Conservation (phyloP, 331 rosid species). For the Saraca asoca region DNA sequence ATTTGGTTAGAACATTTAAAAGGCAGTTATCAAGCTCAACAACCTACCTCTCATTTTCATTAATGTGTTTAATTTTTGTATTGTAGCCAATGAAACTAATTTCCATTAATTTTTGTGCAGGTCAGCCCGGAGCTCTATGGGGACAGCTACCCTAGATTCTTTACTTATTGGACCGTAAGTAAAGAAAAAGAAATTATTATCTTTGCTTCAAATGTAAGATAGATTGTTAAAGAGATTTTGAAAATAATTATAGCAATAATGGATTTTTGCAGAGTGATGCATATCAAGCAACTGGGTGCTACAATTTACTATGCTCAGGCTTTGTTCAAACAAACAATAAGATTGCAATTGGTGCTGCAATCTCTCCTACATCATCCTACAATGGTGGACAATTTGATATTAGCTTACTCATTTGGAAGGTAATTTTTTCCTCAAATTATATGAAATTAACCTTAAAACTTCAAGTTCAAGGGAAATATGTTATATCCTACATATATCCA, state of each 20-base stretch:
- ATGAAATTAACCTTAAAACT: not conserved
- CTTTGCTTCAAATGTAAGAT: constrained; percentile 35
- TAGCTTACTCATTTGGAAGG: constrained; percentile 94
- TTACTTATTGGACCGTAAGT: constrained; percentile 98
- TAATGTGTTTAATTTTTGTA: constrained; percentile 10
- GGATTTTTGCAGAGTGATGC: constrained; percentile 76
- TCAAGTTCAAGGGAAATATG: no score
- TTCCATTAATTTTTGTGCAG: constrained; percentile 57
- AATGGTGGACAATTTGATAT: constrained; percentile 86
- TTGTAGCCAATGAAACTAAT: constrained; percentile 38
- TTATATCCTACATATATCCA: no score
- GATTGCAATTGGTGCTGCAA: constrained; percentile 96
- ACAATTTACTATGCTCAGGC: constrained; percentile 88
- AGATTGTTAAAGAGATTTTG: not conserved
- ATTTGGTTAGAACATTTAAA: constrained; percentile 41
- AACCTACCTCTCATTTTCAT: constrained; percentile 38
- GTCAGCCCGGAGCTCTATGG: constrained; percentile 99
- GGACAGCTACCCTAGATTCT: constrained; percentile 91
- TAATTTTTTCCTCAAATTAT: constrained; percentile 28
- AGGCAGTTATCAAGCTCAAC: constrained; percentile 49
- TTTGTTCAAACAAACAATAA: constrained; percentile 85
- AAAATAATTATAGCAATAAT: not conserved
- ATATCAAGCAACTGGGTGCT: constrained; percentile 96
- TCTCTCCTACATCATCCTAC: constrained; percentile 82
- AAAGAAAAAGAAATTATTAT: not conserved